Evolutionary conservation across 116 monocot species (phyloP).

Genomic region (Phalaenopsis hybrid): DNA sequence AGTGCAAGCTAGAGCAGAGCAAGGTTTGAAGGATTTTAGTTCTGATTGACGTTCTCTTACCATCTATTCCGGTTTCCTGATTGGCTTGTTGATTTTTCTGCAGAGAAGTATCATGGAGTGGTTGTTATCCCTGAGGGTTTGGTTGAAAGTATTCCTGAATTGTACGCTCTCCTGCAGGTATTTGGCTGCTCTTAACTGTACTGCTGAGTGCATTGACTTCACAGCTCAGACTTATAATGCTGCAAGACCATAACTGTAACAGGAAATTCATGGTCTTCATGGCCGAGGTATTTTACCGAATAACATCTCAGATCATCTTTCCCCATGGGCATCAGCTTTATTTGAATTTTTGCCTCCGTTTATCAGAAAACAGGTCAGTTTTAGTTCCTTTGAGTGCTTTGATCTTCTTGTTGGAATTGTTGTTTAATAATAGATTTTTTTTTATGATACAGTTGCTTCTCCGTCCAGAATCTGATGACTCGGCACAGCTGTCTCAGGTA

Average conservation of each 20-base stretch:
- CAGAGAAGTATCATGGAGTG: slow-evolving; percentile 82
- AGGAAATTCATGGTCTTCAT: slow-evolving; percentile 82
- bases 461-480: slow-evolving; percentile 89
- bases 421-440: neutral
- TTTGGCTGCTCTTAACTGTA: neutral
- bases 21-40: slow-evolving; percentile 31
- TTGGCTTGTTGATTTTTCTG: slow-evolving; percentile 10
- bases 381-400: neutral
- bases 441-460: slow-evolving; percentile 66
- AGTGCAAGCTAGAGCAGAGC: slow-evolving; percentile 61
- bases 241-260: slow-evolving; percentile 10
- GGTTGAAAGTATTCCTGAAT: slow-evolving; percentile 80
- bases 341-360: slow-evolving; percentile 88
- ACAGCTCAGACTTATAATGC: neutral
- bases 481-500: slow-evolving; percentile 88
- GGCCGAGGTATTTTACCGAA: slow-evolving; percentile 60
- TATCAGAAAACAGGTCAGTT: slow-evolving; percentile 73
- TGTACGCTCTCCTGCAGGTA: slow-evolving; percentile 76
- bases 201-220: neutral
- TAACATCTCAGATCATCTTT: slow-evolving; percentile 65
- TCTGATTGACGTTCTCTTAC: neutral
- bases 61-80: slow-evolving; percentile 4
- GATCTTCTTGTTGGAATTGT: too few relatives aligned
- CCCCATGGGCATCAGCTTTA: slow-evolving; percentile 93
- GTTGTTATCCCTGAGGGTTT: slow-evolving; percentile 80